Conservation (phyloP, 768 basidiomycete species). For the Porpolomopsis calyptriformis region DNA sequence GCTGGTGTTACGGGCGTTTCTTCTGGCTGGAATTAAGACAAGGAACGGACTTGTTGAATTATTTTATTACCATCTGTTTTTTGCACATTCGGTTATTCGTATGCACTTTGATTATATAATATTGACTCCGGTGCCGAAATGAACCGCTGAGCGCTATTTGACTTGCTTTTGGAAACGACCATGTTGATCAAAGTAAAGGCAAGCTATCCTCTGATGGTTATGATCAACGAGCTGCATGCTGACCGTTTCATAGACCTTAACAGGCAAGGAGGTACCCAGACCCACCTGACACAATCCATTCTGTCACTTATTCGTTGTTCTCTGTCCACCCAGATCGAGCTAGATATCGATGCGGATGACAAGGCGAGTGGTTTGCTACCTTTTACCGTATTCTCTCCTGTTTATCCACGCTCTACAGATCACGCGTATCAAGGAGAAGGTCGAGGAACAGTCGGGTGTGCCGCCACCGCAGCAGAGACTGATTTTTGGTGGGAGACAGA, state of each 20-base stretch:
- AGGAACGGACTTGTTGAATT: background rate
- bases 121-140: background rate
- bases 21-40: background rate
- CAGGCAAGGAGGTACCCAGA: constrained; percentile 81
- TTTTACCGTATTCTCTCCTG: background rate
- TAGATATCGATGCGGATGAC: constrained; percentile 87
- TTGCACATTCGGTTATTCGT: no score
- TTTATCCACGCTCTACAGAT: constrained; percentile 42
- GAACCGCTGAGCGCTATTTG: no score
- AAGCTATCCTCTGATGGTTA: constrained; percentile 10
- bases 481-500: constrained; percentile 86
- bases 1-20: no score
- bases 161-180: no score
- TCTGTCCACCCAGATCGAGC: constrained; percentile 58
- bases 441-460: constrained; percentile 97
- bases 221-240: background rate
- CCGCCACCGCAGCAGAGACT: constrained; percentile 92
- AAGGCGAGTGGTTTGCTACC: constrained; percentile 39
- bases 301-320: constrained; percentile 5
- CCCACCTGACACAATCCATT: constrained; percentile 6
- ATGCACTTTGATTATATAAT: no score
- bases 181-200: constrained; percentile 94
- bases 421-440: constrained; percentile 89
- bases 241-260: constrained; percentile 58
- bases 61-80: no score